Conservation (phyloP, 1,284 basidiomycete genomes). For the Rhodotorula sp. region DNA sequence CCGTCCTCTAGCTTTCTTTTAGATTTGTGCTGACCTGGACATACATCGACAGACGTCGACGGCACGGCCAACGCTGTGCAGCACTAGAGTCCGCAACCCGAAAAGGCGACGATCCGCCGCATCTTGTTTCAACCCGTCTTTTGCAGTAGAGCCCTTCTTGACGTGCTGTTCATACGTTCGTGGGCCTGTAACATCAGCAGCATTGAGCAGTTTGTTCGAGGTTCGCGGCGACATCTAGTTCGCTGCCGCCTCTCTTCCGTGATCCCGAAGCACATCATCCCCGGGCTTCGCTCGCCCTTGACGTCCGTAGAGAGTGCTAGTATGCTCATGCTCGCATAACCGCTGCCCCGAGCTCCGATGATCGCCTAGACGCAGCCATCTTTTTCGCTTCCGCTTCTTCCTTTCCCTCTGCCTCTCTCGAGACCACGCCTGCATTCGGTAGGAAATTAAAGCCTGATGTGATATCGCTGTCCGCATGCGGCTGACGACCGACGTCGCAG, state of each 20-base stretch:
- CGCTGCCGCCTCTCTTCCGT: too few species aligned
- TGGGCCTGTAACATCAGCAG: not conserved
- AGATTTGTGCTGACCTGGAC: not conserved
- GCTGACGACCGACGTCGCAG: too few species aligned
- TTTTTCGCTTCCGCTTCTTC: not conserved
- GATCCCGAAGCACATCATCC: too few species aligned
- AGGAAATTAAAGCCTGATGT: accelerated
- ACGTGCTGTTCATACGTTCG: not conserved
- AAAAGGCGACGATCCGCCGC: too few species aligned
- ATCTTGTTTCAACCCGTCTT: not conserved
- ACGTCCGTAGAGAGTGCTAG: too few species aligned
- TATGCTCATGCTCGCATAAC: too few species aligned
- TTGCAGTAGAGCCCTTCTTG: not conserved
- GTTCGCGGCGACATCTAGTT: too few species aligned
- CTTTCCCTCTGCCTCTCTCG: not conserved
- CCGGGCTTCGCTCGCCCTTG: too few species aligned
- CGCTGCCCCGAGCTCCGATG: too few species aligned
- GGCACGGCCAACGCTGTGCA: slow-evolving; percentile 15
- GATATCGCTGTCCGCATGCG: too few species aligned
- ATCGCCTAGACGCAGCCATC: not conserved
- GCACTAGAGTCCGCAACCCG: not conserved
- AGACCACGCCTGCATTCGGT: not conserved
- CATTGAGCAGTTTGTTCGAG: too few species aligned
- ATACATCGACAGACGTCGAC: slow-evolving; percentile 22
- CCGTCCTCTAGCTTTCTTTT: not conserved